Evolutionary conservation across 345 rosid genomes (phyloP).

Genomic region (Dipteronia dyeriana): DNA sequence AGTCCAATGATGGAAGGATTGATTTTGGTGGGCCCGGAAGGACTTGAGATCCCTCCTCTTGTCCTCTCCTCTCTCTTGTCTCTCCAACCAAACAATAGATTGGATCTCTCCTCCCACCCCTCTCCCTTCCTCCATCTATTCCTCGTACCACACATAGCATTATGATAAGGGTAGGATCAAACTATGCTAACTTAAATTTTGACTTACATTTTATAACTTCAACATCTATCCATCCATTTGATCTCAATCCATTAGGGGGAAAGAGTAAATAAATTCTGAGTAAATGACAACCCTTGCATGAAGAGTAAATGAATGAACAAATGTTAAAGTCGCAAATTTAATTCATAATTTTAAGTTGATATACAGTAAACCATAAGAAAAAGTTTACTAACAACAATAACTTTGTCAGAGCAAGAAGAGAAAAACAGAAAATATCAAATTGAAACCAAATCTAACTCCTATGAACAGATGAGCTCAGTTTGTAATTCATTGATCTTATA

Average conservation of each 20-base stretch:
- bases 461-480: neutral
- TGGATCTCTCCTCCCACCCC: too few species aligned
- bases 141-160: too few species aligned
- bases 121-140: too few species aligned
- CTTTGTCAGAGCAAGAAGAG: neutral
- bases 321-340: neutral
- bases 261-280: neutral
- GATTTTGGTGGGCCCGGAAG: too few species aligned
- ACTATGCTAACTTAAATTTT: neutral
- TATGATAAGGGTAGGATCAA: too few species aligned
- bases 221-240: neutral
- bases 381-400: neutral
- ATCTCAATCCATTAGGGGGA: neutral
- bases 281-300: neutral
- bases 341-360: neutral
- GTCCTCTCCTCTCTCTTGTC: too few species aligned
- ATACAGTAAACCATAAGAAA: neutral
- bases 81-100: too few species aligned
- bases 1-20: too few species aligned
- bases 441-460: neutral
- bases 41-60: too few species aligned
- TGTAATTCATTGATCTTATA: neutral
- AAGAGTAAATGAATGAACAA: neutral
- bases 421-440: neutral
- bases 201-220: neutral